Evolutionary conservation across 1,139 yeast genomes (phyloP), one percentile per base, ranked within the genome.

Genomic region (Geotrichum citri-aurantii): DNA sequence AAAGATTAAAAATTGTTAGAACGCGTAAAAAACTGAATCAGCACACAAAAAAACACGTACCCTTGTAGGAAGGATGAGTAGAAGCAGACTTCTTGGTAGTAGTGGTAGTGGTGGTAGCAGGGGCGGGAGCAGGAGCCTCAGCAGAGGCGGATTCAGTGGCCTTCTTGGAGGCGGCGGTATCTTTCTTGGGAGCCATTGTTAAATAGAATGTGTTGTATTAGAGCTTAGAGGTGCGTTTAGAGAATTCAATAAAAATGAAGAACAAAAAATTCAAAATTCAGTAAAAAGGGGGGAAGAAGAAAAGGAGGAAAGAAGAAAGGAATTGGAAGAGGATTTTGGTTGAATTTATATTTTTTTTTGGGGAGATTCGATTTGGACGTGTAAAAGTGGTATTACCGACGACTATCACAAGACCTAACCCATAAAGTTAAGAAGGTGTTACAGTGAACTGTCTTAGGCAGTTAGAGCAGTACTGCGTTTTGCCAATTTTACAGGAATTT

Each of bases 51-150:
- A 49, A 19, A 51, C 31, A 60, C 68, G 59, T 66, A 74, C 77
- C 78, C 66, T 75, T 75, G 66, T 75, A 76, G 44, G 78, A 71
- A 59, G 78, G 78, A 64, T 75, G 79, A 48, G 72, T 66, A 52
- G 75, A 62, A 48, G 69, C 62, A 47, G 66, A 61, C 65, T 66
- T 65, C 64, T 64, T 65, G 24, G 59, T 27, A 59, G 66, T 65
- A 64, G 67, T 68, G 64, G 71, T 60, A 48, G 69, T 62, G 47
- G 72, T 58, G 48, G 64, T 57, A 53, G 67, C 59, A 57, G 61
- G 64, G 65, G 65, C 62, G 40, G 71, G 55, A 48, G 64, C 55
- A 57, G 67, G 57, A 56, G 60, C 65, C 64, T 65, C 64, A 58
- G 62, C 61, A 61, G 61, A 52, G 47, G 64, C 37, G 48, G 65